phyloP scores from a whole-genome alignment of 805 yeast genomes.

The Soucietia sequanensis region DNA sequence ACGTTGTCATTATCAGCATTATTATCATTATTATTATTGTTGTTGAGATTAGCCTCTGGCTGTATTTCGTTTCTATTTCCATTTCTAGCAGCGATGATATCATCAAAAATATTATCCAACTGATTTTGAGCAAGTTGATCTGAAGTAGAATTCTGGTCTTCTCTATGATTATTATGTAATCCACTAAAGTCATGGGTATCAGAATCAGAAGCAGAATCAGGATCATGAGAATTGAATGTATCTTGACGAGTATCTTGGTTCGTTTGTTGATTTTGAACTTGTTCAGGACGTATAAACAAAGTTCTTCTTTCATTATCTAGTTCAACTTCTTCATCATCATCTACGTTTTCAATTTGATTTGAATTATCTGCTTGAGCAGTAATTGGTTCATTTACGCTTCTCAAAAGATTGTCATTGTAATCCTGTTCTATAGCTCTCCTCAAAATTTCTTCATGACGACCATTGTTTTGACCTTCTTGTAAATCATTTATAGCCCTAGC shows the following conservation, averaged over 20 bases:
- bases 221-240: background rate
- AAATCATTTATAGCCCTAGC: constrained; percentile 29
- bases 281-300: no score
- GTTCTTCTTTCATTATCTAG: constrained; percentile 1
- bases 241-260: background rate
- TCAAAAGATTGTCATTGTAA: no score
- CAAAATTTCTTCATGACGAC: constrained; percentile 15
- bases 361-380: background rate
- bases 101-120: no score
- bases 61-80: no score
- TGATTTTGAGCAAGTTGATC: background rate
- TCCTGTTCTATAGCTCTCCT: constrained; percentile 16
- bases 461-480: constrained; percentile 11
- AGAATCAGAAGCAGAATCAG: no score
- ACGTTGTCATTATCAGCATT: constrained; percentile 13
- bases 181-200: no score
- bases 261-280: background rate
- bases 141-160: background rate
- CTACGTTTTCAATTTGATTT: constrained; percentile 15
- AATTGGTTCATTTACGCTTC: no score
- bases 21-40: constrained; percentile 1
- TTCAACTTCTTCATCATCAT: constrained; percentile 15
- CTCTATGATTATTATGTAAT: no score
- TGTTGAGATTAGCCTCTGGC: no score
- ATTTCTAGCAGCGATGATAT: background rate